Evolutionary conservation across 805 yeast species (phyloP).

Genomic region (Suhomyces faveliae): DNA sequence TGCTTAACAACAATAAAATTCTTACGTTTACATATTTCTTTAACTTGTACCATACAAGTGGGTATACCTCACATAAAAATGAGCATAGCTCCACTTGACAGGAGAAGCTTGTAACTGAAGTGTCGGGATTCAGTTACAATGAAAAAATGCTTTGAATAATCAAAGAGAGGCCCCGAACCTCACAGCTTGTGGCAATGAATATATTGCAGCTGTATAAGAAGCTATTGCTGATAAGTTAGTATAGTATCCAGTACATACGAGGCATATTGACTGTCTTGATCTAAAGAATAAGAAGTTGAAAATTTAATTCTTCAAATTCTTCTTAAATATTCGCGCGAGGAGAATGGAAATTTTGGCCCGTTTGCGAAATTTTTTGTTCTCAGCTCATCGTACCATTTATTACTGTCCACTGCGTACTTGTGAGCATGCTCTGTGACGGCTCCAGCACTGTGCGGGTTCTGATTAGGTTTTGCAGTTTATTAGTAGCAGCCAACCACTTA

Average conservation of each 20-base stretch:
- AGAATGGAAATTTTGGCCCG: not conserved
- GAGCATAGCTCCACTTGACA: not conserved
- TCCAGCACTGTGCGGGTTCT: not conserved
- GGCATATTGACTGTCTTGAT: slow-evolving; percentile 50
- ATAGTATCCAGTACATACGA: slow-evolving; percentile 46
- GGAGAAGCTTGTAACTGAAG: slow-evolving; percentile 57
- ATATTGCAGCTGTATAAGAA: not conserved
- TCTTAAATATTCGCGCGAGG: not conserved
- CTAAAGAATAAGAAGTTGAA: slow-evolving; percentile 4
- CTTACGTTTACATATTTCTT: not conserved
- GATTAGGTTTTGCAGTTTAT: not conserved
- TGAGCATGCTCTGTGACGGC: not conserved
- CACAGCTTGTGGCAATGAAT: slow-evolving; percentile 20
- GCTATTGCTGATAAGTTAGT: slow-evolving; percentile 5
- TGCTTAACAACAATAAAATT: not conserved
- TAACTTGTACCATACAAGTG: not conserved
- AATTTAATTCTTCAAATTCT: slow-evolving; percentile 2
- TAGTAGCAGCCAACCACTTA: slow-evolving; percentile 22
- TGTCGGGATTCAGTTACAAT: slow-evolving; percentile 83
- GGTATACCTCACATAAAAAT: not conserved
- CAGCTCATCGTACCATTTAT: not conserved
- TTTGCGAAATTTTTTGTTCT: not conserved
- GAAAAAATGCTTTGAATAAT: slow-evolving; percentile 20
- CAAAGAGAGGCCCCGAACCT: slow-evolving; percentile 73
- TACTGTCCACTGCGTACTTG: not conserved